Conservation (phyloP, 176 grass and related monocot genomes). For the Dendrocalamus sinicus region DNA sequence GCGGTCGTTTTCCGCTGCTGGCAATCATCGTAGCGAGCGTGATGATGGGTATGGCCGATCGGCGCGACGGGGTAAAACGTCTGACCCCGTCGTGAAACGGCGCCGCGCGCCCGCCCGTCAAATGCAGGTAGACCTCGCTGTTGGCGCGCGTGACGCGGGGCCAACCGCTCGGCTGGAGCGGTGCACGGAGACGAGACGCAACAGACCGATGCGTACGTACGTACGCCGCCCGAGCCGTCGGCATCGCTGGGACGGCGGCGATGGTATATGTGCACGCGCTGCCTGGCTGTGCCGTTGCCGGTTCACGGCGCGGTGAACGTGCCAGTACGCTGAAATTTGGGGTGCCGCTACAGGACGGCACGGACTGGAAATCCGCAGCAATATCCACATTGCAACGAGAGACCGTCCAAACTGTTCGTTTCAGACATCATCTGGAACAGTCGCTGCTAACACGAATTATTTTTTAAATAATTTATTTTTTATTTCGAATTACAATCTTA, state of each 20-base stretch:
- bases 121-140: constrained; percentile 17
- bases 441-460: neutral
- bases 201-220: neutral
- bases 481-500: too few species aligned
- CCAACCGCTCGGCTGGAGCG: neutral
- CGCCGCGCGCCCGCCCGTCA: neutral
- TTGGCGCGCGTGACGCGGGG: neutral
- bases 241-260: neutral
- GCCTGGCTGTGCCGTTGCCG: neutral
- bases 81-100: neutral
- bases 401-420: neutral
- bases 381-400: neutral
- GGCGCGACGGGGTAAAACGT: neutral
- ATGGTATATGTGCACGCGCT: neutral
- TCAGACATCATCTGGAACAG: neutral
- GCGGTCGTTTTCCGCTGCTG: neutral
- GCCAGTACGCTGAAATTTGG: neutral
- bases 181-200: constrained; percentile 1
- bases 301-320: neutral
- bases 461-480: too few species aligned
- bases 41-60: neutral
- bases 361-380: neutral
- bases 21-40: neutral
- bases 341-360: neutral
- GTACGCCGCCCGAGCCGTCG: neutral